A percentile compares a stretch with the other conserved stretches of the same genome.
Conservation (phyloP, 1,284 basidiomycete genomes). For the Takashimella tepidaria region DNA sequence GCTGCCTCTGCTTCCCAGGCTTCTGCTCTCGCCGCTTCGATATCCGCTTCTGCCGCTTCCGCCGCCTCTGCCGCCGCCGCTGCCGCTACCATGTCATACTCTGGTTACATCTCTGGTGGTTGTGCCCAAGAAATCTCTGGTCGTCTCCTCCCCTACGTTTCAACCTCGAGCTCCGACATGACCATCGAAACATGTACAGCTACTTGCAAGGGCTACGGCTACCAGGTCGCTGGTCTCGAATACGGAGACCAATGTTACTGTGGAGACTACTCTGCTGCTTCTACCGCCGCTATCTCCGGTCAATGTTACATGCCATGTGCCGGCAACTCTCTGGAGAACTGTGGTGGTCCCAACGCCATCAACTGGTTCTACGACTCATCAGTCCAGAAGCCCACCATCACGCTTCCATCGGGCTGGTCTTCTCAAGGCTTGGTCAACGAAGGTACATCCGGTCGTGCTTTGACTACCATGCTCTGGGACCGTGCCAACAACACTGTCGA, state of each 20-base stretch:
- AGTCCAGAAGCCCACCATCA: not conserved
- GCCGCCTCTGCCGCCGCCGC: conserved; percentile 9
- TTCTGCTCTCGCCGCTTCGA: not conserved
- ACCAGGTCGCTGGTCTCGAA: conserved; percentile 41
- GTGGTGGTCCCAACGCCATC: conserved; percentile 24
- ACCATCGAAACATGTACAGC: conserved; percentile 37
- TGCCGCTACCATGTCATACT: conserved; percentile 27
- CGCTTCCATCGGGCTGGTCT: conserved; percentile 20
- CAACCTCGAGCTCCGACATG: conserved; percentile 16
- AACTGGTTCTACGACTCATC: not conserved
- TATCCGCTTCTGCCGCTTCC: not conserved
- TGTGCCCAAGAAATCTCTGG: conserved; percentile 12
- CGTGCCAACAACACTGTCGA: conserved; percentile 29
- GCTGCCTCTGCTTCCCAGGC: not conserved
- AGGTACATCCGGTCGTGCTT: not conserved
- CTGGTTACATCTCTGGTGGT: conserved; percentile 36
- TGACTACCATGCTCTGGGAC: not conserved
- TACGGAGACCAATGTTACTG: conserved; percentile 40
- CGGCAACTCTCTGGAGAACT: conserved; percentile 10
- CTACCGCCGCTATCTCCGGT: conserved; percentile 9
- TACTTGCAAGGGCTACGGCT: conserved; percentile 37
- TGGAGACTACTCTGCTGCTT: conserved; percentile 22
- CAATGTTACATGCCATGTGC: conserved; percentile 24
- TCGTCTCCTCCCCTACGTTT: not conserved
- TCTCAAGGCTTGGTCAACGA: not conserved